Evolutionary conservation across 495 filamentous ascomycete species (phyloP).

Genomic region (Aspergillus egyptiacus): DNA sequence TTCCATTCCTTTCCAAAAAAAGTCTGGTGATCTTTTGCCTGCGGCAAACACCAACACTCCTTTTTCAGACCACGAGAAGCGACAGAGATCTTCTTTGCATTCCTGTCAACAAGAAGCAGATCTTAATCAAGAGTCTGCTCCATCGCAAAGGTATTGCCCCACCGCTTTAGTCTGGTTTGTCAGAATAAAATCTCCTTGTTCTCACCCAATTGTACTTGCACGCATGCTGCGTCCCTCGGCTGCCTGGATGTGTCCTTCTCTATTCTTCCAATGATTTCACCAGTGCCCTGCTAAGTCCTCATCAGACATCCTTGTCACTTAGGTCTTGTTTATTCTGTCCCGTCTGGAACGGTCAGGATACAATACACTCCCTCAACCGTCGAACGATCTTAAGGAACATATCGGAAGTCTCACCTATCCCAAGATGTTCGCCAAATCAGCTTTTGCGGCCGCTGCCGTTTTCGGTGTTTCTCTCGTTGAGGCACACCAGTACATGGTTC

Average conservation of each 20-base stretch:
- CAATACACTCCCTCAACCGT: constrained; percentile 18
- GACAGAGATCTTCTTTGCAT: not conserved
- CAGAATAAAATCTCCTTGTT: not conserved
- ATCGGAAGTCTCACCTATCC: constrained; percentile 16
- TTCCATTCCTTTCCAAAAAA: constrained; percentile 26
- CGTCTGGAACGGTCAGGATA: constrained; percentile 42
- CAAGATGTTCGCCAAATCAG: constrained; percentile 37
- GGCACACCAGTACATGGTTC: constrained; percentile 66
- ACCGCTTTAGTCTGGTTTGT: not conserved
- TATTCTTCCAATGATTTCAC: not conserved
- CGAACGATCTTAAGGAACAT: constrained; percentile 22
- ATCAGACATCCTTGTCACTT: constrained; percentile 4
- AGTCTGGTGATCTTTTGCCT: constrained; percentile 28
- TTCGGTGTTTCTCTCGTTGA: constrained; percentile 45
- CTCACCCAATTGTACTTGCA: no score
- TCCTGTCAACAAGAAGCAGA: not conserved
- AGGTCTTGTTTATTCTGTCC: constrained; percentile 23
- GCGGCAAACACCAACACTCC: constrained; percentile 33
- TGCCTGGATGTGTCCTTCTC: no score
- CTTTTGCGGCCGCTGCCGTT: constrained; percentile 33
- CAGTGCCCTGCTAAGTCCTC: not conserved
- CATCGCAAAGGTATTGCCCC: constrained; percentile 15
- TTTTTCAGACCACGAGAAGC: constrained; percentile 12
- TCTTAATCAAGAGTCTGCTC: constrained; percentile 2
- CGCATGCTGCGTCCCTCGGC: no score